Conservation (phyloP, 1,139 yeast genomes). For the Blastobotrys buckinghamii region DNA sequence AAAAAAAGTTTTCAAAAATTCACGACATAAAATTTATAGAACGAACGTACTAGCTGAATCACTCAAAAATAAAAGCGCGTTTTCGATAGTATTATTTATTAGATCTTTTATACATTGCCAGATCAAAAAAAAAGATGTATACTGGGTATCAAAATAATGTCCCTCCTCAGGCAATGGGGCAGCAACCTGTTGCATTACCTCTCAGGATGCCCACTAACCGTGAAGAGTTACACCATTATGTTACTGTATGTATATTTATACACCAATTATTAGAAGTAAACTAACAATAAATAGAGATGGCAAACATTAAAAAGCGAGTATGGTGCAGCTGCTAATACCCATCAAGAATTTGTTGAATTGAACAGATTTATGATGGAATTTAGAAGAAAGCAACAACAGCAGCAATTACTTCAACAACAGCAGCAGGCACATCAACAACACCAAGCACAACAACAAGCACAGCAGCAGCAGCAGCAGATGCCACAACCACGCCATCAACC, state of each 20-base stretch:
- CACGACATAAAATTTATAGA: no score
- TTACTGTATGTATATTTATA: not conserved
- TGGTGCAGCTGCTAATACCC: constrained; percentile 35
- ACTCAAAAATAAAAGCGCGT: no score
- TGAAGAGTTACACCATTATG: constrained; percentile 6
- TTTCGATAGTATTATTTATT: no score
- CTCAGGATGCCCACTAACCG: not conserved
- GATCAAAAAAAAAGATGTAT: no score
- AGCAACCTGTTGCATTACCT: constrained; percentile 3
- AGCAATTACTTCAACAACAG: not conserved
- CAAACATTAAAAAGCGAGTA: constrained; percentile 29
- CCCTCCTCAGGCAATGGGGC: not conserved
- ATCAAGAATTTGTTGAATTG: constrained; percentile 32
- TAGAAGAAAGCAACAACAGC: constrained; percentile 37
- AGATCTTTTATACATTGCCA: no score
- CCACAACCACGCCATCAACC: constrained; percentile 29
- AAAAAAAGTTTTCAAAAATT: no score
- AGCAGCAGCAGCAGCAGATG: constrained; percentile 19
- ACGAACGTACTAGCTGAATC: no score
- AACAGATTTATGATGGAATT: constrained; percentile 27
- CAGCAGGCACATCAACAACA: constrained; percentile 29
- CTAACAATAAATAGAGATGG: constrained; percentile 33
- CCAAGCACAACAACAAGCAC: constrained; percentile 22
- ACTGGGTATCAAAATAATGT: constrained; percentile 1
- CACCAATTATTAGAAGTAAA: not conserved